These are phyloP conservation scores for Talaromyces rugulosus DNA, from an alignment of 2,329 filamentous ascomycete genomes.

Conservation along the genomic window DNA sequence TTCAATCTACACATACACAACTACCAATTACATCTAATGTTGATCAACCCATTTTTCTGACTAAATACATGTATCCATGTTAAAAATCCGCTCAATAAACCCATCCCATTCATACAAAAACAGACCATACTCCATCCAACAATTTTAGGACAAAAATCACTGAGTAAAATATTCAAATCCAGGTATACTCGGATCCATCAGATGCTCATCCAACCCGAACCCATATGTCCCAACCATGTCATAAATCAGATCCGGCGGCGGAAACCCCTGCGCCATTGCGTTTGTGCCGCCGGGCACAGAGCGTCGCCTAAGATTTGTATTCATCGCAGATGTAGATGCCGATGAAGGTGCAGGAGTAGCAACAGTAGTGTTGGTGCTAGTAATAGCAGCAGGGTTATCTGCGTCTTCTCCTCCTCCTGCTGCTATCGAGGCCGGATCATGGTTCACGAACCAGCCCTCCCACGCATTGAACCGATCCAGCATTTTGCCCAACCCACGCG, in stretches of 20 bases:
- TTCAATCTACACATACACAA: too few species aligned
- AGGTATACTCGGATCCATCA: constrained; percentile 39
- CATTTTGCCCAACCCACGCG: constrained; percentile 39
- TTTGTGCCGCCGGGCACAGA: constrained; percentile 38
- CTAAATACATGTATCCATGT: not conserved
- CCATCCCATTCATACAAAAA: not conserved
- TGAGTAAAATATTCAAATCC: constrained; percentile 37
- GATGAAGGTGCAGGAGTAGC: not conserved
- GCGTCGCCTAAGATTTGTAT: constrained; percentile 7
- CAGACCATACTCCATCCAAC: not conserved
- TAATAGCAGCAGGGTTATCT: not conserved
- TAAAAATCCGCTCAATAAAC: not conserved
- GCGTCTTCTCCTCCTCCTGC: not conserved
- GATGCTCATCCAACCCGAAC: constrained; percentile 38
- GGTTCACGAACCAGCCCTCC: constrained; percentile 28
- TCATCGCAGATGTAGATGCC: not conserved
- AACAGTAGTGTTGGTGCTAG: not conserved
- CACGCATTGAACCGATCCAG: constrained; percentile 38
- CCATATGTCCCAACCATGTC: constrained; percentile 43
- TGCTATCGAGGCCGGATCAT: not conserved
- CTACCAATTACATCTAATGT: too few species aligned
- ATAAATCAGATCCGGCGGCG: constrained; percentile 38
- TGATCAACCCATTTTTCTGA: not conserved
- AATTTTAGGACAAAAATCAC: not conserved
- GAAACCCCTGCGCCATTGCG: constrained; percentile 38